Evolutionary conservation across 208 protist species (phyloP).

Genomic region (Phytomonas francai): DNA sequence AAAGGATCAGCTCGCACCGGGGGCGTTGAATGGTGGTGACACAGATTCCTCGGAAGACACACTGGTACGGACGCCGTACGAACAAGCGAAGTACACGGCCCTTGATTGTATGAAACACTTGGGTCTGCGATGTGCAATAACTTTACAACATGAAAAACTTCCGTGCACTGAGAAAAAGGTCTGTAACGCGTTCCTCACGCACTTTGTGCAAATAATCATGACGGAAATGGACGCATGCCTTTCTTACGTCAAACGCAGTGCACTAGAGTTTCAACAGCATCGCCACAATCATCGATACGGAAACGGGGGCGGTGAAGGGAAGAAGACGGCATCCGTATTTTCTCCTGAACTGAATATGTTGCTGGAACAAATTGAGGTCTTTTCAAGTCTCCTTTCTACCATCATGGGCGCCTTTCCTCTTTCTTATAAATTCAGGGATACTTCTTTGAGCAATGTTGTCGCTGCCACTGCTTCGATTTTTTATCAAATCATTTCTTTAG

Average conservation of each 20-base stretch:
- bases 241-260: neutral
- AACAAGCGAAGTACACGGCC: slow-evolving; percentile 23
- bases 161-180: neutral
- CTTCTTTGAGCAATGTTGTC: neutral
- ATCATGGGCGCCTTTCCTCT: slow-evolving; percentile 4
- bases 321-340: neutral
- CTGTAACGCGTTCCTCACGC: neutral
- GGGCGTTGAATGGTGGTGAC: neutral
- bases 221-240: neutral
- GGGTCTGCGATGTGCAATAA: slow-evolving; percentile 27
- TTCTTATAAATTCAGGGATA: neutral
- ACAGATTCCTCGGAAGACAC: slow-evolving; percentile 15
- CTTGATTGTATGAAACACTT: slow-evolving; percentile 32
- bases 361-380: slow-evolving; percentile 27
- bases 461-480: neutral
- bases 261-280: neutral
- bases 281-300: neutral
- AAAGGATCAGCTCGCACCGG: neutral
- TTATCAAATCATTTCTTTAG: neutral
- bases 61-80: slow-evolving; percentile 17
- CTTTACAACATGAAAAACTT: slow-evolving; percentile 8
- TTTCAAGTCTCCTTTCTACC: slow-evolving; percentile 30
- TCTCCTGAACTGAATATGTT: slow-evolving; percentile 4
- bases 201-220: neutral
- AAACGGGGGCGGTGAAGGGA: neutral